These are phyloP conservation scores for Fagus crenata DNA, from an alignment of 306 rosid genomes.

Conservation along the genomic window DNA sequence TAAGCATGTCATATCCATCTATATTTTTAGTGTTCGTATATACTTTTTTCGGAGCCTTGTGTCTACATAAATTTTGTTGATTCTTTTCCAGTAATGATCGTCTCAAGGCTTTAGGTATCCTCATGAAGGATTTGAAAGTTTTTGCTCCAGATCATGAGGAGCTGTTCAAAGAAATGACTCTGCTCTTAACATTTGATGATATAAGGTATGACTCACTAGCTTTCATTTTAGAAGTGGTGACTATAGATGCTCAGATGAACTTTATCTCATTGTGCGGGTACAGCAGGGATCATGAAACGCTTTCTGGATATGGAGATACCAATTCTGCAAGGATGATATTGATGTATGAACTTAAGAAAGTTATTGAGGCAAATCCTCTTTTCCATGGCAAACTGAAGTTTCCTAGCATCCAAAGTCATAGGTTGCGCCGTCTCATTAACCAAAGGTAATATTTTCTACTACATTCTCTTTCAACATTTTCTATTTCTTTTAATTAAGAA, in stretches of 20 bases:
- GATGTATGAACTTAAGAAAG: slow-evolving; percentile 4
- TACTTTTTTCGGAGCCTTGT: not conserved
- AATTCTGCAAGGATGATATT: slow-evolving; percentile 17
- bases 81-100: slow-evolving; percentile 28
- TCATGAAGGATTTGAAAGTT: slow-evolving; percentile 32
- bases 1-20: slow-evolving; percentile 2
- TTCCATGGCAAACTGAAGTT: slow-evolving; percentile 12
- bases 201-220: slow-evolving; percentile 32
- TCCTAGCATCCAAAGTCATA: slow-evolving; percentile 6
- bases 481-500: too few relatives aligned
- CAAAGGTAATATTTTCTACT: slow-evolving; percentile 26
- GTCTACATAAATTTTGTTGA: slow-evolving; percentile 6
- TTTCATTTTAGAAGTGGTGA: slow-evolving; percentile 3
- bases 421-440: slow-evolving; percentile 12
- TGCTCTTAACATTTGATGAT: slow-evolving; percentile 12
- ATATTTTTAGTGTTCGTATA: not conserved
- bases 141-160: slow-evolving; percentile 10
- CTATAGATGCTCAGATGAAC: not conserved
- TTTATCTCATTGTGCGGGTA: not conserved
- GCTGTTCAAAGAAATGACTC: slow-evolving; percentile 16
- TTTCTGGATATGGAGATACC: slow-evolving; percentile 27
- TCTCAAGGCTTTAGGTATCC: slow-evolving; percentile 28
- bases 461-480: not conserved
- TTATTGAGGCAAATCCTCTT: slow-evolving; percentile 26
- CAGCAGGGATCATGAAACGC: slow-evolving; percentile 25